Evolutionary conservation across 257 asterid species (phyloP).

Genomic region (Solanum pimpinellifolium): DNA sequence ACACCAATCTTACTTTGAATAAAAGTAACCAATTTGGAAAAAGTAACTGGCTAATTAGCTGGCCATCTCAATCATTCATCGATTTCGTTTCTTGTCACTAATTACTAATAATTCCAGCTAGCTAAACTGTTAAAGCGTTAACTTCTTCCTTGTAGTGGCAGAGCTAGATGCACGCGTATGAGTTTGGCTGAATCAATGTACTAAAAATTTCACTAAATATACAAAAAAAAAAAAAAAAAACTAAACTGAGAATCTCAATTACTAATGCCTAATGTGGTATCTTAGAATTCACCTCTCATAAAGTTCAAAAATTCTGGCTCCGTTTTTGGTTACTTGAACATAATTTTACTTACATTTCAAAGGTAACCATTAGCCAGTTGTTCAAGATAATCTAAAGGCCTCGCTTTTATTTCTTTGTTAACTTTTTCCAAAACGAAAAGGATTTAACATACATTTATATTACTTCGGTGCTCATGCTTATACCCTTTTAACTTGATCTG

Average conservation of each 20-base stretch:
- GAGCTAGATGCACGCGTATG: neutral
- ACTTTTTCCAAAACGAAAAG: neutral
- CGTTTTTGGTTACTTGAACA: neutral
- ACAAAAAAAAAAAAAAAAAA: neutral
- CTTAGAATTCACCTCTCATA: neutral
- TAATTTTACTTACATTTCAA: neutral
- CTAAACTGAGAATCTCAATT: neutral
- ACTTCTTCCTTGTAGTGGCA: neutral
- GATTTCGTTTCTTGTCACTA: neutral
- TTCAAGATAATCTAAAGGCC: neutral
- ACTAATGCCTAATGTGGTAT: neutral
- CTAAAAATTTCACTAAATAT: neutral
- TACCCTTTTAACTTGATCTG: neutral
- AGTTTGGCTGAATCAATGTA: neutral
- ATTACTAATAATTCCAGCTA: neutral
- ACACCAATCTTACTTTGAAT: neutral
- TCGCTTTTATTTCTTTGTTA: neutral
- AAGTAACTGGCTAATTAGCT: neutral
- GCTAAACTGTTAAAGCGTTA: neutral
- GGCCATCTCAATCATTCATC: neutral
- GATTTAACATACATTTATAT: neutral
- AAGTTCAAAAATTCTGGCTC: neutral
- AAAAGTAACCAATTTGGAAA: neutral
- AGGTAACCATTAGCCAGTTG: neutral
- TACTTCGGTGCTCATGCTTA: neutral